Base-by-base conservation (phyloP, 768 basidiomycete genomes). In the Suillus americanus region DNA sequence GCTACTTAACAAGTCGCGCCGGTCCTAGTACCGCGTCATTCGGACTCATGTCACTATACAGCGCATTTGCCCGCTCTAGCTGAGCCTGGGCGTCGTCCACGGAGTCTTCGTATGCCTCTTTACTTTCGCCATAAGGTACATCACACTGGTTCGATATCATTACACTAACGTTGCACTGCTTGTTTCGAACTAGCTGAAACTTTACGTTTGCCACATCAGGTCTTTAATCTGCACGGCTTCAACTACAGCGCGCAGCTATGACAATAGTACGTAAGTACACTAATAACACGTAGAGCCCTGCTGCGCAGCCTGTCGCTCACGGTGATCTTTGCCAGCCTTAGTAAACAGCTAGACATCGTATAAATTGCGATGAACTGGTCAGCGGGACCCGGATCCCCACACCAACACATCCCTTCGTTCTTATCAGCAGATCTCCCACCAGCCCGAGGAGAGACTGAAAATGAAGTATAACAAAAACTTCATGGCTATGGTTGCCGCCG, bases 381-480 rank as follows among this genome's bases (percentile, higher is more conserved):
- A 41, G 6, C 4, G 5, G 9, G 3, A n/a, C n/a, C n/a, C n/a
- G 9, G 4, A 50, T 51, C 38, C 25, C 14, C 10, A 59, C 4
- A 25, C 23, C 9, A 25, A 14, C 8, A 3, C n/a, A 13, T 35
- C n/a, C 23, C 37, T 25, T 56, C 37, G 7, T 20, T 20, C 10
- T 10, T 10, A 59, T 20, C 38, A 18, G 38, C 18, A 10, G 7
- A 28, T 57, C 38, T 1, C 16, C 23, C 20, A 40, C 13, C 28
- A 30, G 16, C 25, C 12, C 12, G 25, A 40, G 38, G 38, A 40
- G 30, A 28, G 20, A 37, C 9, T 5, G 8, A 59, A 41, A 20
- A 74, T 76, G 74, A 73, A 54, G 67, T 45, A 59, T 18, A 59
- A 45, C 16, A 40, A 30, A 53, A 37, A 56, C 18, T 13, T 67